Evolutionary conservation across 31 red algal species (phyloP), one percentile per base, ranked within the genome.

Genomic region (Odonthalia washingtoniensis): DNA sequence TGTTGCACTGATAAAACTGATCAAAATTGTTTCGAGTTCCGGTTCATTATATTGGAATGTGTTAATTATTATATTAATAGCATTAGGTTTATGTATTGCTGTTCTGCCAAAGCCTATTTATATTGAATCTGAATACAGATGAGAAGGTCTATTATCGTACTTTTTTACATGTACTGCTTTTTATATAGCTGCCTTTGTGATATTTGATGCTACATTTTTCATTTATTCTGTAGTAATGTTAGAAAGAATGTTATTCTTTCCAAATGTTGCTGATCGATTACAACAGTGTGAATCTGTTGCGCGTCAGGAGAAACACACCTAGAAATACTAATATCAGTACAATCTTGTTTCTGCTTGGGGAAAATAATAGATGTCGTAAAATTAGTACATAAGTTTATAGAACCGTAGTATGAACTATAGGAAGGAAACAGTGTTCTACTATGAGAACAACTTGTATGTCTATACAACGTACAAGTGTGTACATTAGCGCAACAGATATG

Each of bases 21-120:
- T 91, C 87, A 96, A 96, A 78, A 92, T 96, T 40, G 65, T 91
- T 52, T 18, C 92, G 18, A 60, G 89, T 46, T 90, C 94, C 40
- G 89, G 82, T 72, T 83, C 83, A 12, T 43, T 86, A 45, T 92
- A 96, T 43, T 92, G 94, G 89, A 73, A 92, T 35, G 81, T 87
- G 49, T 60, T 95, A 46, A 40, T 95, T 42, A 57, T 72, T 2
- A 77, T 89, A 70, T 67, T 80, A 6, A 40, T 91, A 37, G n/a
- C n/a, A n/a, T n/a, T n/a, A n/a, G n/a, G n/a, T n/a, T n/a, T n/a
- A n/a, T n/a, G n/a, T 89, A n/a, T n/a, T n/a, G n/a, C n/a, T n/a
- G n/a, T n/a, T n/a, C n/a, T n/a, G n/a, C n/a, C 86, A 9, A 17
- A 90, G 36, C 75, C 73, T 27, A 61, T 94, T 41, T 84, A 81